Percentiles rank a stretch among this genome's conserved stretches.
phyloP scores from a whole-genome alignment of 2,329 filamentous ascomycete genomes.

The Alternaria postmessia region DNA sequence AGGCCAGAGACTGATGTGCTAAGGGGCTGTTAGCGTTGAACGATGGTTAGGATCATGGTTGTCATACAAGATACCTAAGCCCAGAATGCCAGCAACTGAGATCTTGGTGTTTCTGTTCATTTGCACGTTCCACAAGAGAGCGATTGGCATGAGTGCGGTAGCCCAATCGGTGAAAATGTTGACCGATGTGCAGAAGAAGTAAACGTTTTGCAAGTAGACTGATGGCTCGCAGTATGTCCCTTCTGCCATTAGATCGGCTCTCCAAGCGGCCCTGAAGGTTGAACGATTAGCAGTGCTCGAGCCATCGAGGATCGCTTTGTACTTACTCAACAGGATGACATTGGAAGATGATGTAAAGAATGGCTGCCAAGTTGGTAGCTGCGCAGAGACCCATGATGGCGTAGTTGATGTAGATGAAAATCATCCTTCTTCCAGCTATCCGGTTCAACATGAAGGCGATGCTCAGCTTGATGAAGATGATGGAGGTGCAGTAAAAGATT shows the following conservation, averaged over 20 bases:
- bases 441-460: constrained; percentile 49
- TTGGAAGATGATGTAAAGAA: constrained; percentile 50
- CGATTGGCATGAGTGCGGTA: constrained; percentile 42
- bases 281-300: background rate
- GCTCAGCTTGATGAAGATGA: constrained; percentile 50
- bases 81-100: constrained; percentile 30
- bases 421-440: constrained; percentile 40
- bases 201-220: constrained; percentile 40
- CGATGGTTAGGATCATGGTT: background rate
- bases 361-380: constrained; percentile 40
- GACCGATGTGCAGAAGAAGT: constrained; percentile 48
- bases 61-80: constrained; percentile 34
- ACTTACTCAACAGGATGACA: constrained; percentile 42
- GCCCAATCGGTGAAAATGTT: constrained; percentile 51
- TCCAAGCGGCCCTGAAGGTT: constrained; percentile 22
- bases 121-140: constrained; percentile 36
- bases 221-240: constrained; percentile 38
- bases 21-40: background rate
- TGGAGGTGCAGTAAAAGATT: constrained; percentile 47
- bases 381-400: constrained; percentile 41
- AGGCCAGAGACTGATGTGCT: constrained; percentile 36
- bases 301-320: rapidly evolving
- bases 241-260: constrained; percentile 13
- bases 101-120: constrained; percentile 37
- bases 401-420: constrained; percentile 39